A percentile compares a stretch with the other conserved stretches of the same genome.
Conservation (phyloP, 2,329 filamentous ascomycete species). For the Chaetomium strumarium region DNA sequence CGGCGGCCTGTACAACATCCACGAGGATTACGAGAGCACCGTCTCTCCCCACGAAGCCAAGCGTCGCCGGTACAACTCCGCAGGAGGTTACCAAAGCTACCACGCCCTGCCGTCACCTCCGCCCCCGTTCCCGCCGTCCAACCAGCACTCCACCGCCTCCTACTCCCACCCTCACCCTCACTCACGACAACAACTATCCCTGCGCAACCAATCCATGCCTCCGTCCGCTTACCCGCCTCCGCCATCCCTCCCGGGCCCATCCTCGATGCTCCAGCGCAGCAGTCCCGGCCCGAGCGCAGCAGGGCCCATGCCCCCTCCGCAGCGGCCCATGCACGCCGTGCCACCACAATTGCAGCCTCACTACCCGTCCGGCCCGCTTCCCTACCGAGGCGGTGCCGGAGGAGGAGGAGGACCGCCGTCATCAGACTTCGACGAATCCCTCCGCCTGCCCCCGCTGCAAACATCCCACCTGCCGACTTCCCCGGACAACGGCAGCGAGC, state of each 20-base stretch:
- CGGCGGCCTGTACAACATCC: slow-evolving; percentile 32
- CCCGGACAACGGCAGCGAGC: not conserved
- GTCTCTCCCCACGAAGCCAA: slow-evolving; percentile 34
- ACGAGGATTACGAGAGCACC: slow-evolving; percentile 30
- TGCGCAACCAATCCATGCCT: not conserved
- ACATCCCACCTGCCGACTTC: slow-evolving; percentile 29
- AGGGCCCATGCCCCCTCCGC: slow-evolving; percentile 19
- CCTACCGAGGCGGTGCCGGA: too few relatives aligned
- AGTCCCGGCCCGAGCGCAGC: slow-evolving; percentile 5
- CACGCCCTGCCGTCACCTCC: slow-evolving; percentile 15
- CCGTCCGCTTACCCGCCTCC: not conserved
- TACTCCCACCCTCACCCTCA: not conserved
- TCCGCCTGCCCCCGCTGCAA: slow-evolving; percentile 49
- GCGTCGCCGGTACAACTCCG: slow-evolving; percentile 30
- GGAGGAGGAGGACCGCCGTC: not conserved
- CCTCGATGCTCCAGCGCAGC: slow-evolving; percentile 7
- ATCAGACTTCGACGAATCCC: slow-evolving; percentile 48
- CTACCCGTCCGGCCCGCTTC: not conserved
- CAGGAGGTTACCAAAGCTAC: slow-evolving; percentile 17
- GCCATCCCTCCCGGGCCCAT: slow-evolving; percentile 11
- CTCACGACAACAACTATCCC: not conserved
- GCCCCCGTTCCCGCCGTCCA: not conserved
- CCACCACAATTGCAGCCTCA: not conserved
- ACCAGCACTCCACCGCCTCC: not conserved
- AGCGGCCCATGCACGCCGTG: slow-evolving; percentile 8